Evolutionary conservation across 495 filamentous ascomycete species (phyloP).

Genomic region (Venustampulla echinocandica): DNA sequence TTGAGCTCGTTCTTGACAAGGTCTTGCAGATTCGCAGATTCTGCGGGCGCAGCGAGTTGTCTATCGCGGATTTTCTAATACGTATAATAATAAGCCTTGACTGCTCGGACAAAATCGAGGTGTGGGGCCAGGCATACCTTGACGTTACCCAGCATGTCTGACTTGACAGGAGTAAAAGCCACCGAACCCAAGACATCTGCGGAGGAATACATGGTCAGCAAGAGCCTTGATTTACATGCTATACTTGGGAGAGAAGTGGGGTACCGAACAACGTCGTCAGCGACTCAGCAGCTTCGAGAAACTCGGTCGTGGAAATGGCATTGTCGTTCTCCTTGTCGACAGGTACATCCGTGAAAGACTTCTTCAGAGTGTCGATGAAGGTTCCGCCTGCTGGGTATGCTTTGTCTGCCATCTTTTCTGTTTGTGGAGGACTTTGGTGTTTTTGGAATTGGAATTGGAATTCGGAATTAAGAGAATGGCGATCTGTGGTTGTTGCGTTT

Average conservation of each 20-base stretch:
- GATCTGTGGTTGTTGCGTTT: too few relatives aligned
- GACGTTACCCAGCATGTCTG: slow-evolving; percentile 83
- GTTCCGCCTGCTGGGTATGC: slow-evolving; percentile 55
- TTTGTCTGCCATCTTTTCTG: slow-evolving; percentile 12
- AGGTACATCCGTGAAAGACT: slow-evolving; percentile 74
- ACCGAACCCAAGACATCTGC: slow-evolving; percentile 72
- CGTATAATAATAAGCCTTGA: slow-evolving; percentile 4
- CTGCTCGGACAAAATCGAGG: slow-evolving; percentile 15
- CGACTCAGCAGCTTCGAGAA: slow-evolving; percentile 83
- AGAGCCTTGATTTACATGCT: neutral
- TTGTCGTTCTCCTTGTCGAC: slow-evolving; percentile 62
- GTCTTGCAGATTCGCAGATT: slow-evolving; percentile 72
- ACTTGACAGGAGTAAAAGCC: slow-evolving; percentile 82
- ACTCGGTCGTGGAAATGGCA: slow-evolving; percentile 74
- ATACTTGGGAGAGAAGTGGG: neutral
- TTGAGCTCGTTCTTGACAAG: slow-evolving; percentile 82
- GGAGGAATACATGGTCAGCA: neutral
- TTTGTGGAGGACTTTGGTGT: too few relatives aligned
- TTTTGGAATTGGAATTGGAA: too few relatives aligned
- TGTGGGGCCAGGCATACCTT: slow-evolving; percentile 48
- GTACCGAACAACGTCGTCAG: slow-evolving; percentile 81
- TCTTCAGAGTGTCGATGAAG: slow-evolving; percentile 75
- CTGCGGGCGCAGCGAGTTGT: slow-evolving; percentile 62
- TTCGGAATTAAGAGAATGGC: too few relatives aligned
- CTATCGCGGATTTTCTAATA: slow-evolving; percentile 83